Percentiles rank a stretch among this genome's conserved stretches.
phyloP scores from a whole-genome alignment of 73 alveolate species.

The Tetrahymena malaccensis region DNA sequence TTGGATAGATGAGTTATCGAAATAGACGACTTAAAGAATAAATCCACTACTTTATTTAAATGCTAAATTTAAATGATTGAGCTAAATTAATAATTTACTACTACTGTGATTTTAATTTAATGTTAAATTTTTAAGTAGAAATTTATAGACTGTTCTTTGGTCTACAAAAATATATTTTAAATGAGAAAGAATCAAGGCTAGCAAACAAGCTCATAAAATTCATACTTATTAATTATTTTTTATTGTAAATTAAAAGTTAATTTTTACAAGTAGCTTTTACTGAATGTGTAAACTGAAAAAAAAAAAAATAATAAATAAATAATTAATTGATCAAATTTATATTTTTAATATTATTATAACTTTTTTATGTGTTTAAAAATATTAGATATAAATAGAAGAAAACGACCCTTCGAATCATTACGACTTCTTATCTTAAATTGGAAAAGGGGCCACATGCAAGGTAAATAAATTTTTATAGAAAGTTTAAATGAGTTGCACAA shows the following conservation, averaged over 20 bases:
- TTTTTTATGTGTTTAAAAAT: not conserved
- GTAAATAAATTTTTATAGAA: not conserved
- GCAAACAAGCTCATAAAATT: no score
- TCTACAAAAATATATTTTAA: not conserved
- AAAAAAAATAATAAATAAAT: no score
- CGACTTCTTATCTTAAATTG: not conserved
- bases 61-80: not conserved
- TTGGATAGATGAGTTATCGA: no score
- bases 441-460: slow-evolving; percentile 29
- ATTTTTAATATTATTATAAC: not conserved
- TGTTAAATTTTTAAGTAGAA: not conserved
- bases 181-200: no score
- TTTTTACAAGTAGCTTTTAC: not conserved
- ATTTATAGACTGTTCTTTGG: no score
- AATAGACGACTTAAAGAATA: not conserved
- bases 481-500: not conserved
- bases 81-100: not conserved
- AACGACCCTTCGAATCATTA: not conserved
- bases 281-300: not conserved
- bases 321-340: not conserved
- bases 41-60: not conserved
- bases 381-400: not conserved
- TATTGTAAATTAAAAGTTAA: no score
- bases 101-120: not conserved
- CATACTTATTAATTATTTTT: not conserved